Conservation (phyloP, 1,284 basidiomycete species). For the Stygiomarasmius scandens region DNA sequence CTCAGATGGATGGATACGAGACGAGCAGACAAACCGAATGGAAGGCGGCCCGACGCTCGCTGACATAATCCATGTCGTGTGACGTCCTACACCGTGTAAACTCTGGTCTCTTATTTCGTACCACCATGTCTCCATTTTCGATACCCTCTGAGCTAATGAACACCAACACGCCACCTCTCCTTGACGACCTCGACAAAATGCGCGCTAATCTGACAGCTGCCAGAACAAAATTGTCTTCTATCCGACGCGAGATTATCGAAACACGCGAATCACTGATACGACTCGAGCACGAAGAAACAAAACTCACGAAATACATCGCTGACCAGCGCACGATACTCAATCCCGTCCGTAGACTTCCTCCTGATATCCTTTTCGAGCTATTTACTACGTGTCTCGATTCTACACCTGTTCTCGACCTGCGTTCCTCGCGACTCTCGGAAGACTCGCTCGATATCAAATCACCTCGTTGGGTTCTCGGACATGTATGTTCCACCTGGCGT, state of each 20-base stretch:
- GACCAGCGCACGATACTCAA: neutral
- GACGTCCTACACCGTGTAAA: too few species aligned
- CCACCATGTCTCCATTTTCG: too few species aligned
- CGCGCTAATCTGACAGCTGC: too few species aligned
- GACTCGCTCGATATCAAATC: slow-evolving; percentile 2
- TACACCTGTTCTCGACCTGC: neutral
- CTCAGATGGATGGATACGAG: too few species aligned
- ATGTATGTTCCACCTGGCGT: slow-evolving; percentile 7
- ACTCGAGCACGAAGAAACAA: neutral
- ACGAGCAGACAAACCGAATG: too few species aligned
- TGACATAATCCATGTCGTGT: too few species aligned
- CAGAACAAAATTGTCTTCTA: too few species aligned
- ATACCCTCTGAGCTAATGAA: too few species aligned
- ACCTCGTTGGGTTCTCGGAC: slow-evolving; percentile 9
- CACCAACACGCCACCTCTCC: too few species aligned
- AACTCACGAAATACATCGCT: neutral
- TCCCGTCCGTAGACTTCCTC: neutral
- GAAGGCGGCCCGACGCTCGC: too few species aligned
- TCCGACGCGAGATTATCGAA: neutral
- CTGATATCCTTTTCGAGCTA: slow-evolving; percentile 1
- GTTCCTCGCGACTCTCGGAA: neutral
- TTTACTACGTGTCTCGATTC: neutral
- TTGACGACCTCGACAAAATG: too few species aligned
- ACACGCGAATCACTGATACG: neutral
- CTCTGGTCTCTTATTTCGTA: too few species aligned